Evolutionary conservation across 345 rosid species (phyloP), one percentile per base, ranked within the genome.

Genomic region (Odontarrhena argentea): DNA sequence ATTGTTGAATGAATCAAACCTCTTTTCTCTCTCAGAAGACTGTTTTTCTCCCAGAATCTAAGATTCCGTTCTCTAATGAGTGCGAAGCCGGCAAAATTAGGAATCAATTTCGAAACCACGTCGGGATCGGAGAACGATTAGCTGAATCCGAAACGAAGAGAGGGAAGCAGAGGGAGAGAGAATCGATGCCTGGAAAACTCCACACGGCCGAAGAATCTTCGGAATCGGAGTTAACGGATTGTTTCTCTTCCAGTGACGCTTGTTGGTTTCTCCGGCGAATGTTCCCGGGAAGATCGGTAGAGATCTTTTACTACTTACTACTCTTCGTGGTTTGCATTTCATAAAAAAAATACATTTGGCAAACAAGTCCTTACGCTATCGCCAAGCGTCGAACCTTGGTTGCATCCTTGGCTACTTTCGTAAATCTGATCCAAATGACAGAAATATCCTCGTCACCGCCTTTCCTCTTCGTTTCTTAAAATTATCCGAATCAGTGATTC

Each of bases 1-100:
- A 86, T 91, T 58, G 68, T 25, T 63, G 35, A 30, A 67, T 42
- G 26, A 30, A 67, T 42, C 55, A 56, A 48, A 41, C 5, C 43
- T 34, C 46, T 36, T 30, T 41, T 7, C 34, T 61, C 60, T 49
- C 67, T 41, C 56, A 62, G 55, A 32, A 4, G 6, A 32, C 36
- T 5, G 7, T 32, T 32, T 32, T 5, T 40, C 38, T 54, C 38
- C 28, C 12, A 13, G 35, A 71, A 9, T 9, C 45, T 53, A 65
- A 32, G 24, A 55, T 30, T 38, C 24, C 68, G 54, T 67, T 53
- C 50, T n/a, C 35, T 22, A 11, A 44, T 70, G 46, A 34, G 8
- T 35, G 9, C 11, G 5, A 8, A 49, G 51, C 40, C 52, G 28
- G 49, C 0, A 28, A 32, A 55, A 64, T 55, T 49, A 42, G 66